phyloP scores from a whole-genome alignment of 345 rosid genomes.

The Euphorbia peplus region DNA sequence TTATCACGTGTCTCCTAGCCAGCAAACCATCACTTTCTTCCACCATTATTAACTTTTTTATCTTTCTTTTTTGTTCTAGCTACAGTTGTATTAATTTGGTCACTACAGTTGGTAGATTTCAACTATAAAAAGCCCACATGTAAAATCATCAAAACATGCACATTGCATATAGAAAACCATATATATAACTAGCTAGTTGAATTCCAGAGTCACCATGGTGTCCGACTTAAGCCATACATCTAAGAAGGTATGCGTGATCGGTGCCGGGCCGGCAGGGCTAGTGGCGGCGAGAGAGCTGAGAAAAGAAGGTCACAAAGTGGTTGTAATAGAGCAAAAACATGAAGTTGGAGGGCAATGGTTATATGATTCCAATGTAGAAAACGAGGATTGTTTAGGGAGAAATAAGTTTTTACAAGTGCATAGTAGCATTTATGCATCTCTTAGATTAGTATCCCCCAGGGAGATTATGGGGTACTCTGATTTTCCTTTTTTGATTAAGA shows the following conservation, averaged over 20 bases:
- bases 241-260: constrained; percentile 78
- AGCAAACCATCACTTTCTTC: constrained; percentile 25
- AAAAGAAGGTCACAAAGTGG: constrained; percentile 74
- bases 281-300: constrained; percentile 83
- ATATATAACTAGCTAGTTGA: no score
- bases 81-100: no score
- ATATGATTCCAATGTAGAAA: constrained; percentile 54
- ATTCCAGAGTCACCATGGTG: constrained; percentile 37
- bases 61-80: constrained; percentile 3
- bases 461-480: constrained; percentile 91
- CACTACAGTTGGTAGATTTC: background rate
- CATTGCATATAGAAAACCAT: background rate
- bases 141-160: background rate
- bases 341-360: constrained; percentile 95
- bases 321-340: constrained; percentile 75
- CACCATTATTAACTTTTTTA: constrained; percentile 12
- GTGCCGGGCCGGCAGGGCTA: constrained; percentile 91
- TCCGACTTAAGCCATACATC: constrained; percentile 28
- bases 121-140: background rate
- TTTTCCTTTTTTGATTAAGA: constrained; percentile 74
- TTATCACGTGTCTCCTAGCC: constrained; percentile 34
- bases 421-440: constrained; percentile 80
- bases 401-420: constrained; percentile 49
- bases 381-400: constrained; percentile 55
- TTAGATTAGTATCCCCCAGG: constrained; percentile 69